Percentiles rank a stretch among this genome's conserved stretches.
These are phyloP conservation scores for Carex cristatella DNA, from an alignment of 176 grass and related monocot species.

Conservation along the genomic window DNA sequence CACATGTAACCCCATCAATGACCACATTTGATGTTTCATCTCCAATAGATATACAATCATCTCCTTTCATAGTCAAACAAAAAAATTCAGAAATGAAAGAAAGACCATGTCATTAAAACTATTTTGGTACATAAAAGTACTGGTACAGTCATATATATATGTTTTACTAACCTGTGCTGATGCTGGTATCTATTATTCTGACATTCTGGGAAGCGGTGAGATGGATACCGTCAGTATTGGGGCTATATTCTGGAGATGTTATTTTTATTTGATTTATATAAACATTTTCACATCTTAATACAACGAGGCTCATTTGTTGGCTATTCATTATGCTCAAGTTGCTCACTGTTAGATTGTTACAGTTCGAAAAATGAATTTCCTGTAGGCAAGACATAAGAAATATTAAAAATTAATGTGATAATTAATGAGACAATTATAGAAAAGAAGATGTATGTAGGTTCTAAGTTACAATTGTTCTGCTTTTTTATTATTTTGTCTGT, in stretches of 20 bases:
- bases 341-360: conserved; percentile 17
- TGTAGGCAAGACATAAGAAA: background rate
- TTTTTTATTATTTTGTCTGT: background rate
- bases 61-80: conserved; percentile 16
- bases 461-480: background rate
- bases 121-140: background rate
- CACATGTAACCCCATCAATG: conserved; percentile 14
- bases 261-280: conserved; percentile 17
- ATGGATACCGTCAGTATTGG: conserved; percentile 42
- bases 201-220: conserved; percentile 20
- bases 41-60: conserved; percentile 41
- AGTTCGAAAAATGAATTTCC: conserved; percentile 14
- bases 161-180: conserved; percentile 36
- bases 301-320: conserved; percentile 22
- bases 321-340: conserved; percentile 23
- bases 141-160: background rate
- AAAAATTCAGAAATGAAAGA: background rate
- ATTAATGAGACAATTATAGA: background rate
- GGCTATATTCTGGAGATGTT: conserved; percentile 22
- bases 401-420: background rate
- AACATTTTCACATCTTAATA: conserved; percentile 6
- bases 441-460: background rate
- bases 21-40: conserved; percentile 4
- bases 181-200: conserved; percentile 11
- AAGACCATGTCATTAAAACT: background rate